A percentile compares a stretch with the other conserved stretches of the same genome.
Evolutionary conservation across 371 early-diverging fungal species (phyloP).

Genomic region (Syncephalastrum racemosum): DNA sequence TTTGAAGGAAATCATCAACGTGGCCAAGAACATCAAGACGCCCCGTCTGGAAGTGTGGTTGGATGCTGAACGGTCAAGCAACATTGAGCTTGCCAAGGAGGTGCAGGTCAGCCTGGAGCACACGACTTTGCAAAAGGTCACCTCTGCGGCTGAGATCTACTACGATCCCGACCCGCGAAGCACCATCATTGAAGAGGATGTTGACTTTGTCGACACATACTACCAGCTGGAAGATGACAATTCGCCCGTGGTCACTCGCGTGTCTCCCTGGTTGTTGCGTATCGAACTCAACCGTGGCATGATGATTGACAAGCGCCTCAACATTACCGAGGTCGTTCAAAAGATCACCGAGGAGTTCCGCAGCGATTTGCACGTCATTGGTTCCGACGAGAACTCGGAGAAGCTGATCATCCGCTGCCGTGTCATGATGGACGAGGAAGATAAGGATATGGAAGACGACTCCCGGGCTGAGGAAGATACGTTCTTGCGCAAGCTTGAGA

Average conservation of each 20-base stretch:
- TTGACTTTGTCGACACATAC: slow-evolving; percentile 91
- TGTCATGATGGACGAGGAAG: slow-evolving; percentile 66
- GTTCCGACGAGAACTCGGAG: slow-evolving; percentile 93
- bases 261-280: slow-evolving; percentile 96
- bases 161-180: slow-evolving; percentile 96
- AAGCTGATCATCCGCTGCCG: slow-evolving; percentile 92
- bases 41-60: slow-evolving; percentile 92
- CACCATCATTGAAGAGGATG: slow-evolving; percentile 91
- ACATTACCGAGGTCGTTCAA: slow-evolving; percentile 76
- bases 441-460: slow-evolving; percentile 62
- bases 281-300: slow-evolving; percentile 86
- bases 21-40: slow-evolving; percentile 97
- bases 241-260: slow-evolving; percentile 51
- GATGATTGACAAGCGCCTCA: slow-evolving; percentile 90
- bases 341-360: slow-evolving; percentile 79
- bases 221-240: slow-evolving; percentile 85
- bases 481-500: slow-evolving; percentile 85
- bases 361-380: slow-evolving; percentile 75
- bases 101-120: slow-evolving; percentile 93
- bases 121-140: slow-evolving; percentile 87
- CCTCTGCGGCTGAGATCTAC: slow-evolving; percentile 88
- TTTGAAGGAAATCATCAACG: slow-evolving; percentile 99
- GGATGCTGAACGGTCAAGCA: slow-evolving; percentile 70
- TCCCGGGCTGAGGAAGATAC: slow-evolving; percentile 83
- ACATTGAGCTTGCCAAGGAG: slow-evolving; percentile 87